phyloP scores from a whole-genome alignment of 106 monocot genomes.

The Iris macrosiphon region DNA sequence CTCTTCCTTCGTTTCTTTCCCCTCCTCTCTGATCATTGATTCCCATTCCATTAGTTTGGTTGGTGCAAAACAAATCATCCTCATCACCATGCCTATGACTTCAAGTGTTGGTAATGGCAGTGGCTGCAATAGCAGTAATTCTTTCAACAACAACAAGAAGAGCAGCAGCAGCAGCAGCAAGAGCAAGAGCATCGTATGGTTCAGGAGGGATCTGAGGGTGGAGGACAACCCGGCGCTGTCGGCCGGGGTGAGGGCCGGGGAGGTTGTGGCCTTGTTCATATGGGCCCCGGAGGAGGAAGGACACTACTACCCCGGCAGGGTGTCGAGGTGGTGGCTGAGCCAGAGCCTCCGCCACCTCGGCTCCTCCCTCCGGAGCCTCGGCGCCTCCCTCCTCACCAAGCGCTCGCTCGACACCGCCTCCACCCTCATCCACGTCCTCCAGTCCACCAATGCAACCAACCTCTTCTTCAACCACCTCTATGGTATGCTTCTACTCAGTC shows the following conservation, averaged over 20 bases:
- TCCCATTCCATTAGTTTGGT: neutral
- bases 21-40: neutral
- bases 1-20: neutral
- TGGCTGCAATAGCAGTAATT: too few species aligned
- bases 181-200: slow-evolving; percentile 57
- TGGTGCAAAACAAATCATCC: neutral
- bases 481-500: slow-evolving; percentile 47
- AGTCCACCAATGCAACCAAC: slow-evolving; percentile 38
- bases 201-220: slow-evolving; percentile 73
- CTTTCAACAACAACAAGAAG: neutral
- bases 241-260: slow-evolving; percentile 54
- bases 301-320: slow-evolving; percentile 60
- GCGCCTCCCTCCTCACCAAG: slow-evolving; percentile 55
- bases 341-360: slow-evolving; percentile 65
- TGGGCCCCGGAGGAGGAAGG: slow-evolving; percentile 87
- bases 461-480: slow-evolving; percentile 86
- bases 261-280: slow-evolving; percentile 55
- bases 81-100: neutral
- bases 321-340: slow-evolving; percentile 80
- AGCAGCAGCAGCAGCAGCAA: neutral
- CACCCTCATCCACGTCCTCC: slow-evolving; percentile 46
- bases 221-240: slow-evolving; percentile 88
- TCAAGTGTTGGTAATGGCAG: neutral
- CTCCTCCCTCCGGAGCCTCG: slow-evolving; percentile 56
- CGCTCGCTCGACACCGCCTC: slow-evolving; percentile 52